Conservation (phyloP, 352 stramenopile genomes). For the Phytophthora quininea region DNA sequence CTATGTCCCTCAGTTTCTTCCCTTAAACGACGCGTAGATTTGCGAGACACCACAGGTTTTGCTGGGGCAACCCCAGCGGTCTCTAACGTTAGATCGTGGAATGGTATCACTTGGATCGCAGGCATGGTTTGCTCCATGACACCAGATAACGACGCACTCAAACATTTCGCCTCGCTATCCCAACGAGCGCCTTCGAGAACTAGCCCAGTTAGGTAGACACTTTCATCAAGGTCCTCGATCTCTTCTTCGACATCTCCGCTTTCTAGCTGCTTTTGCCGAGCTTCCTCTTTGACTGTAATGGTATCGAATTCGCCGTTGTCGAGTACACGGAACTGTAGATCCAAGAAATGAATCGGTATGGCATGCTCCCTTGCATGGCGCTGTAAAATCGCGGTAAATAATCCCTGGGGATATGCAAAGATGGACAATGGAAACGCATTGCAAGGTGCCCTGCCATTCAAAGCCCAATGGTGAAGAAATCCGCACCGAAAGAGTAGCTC, state of each 20-base stretch:
- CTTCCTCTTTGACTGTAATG: neutral
- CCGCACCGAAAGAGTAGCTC: constrained; percentile 59
- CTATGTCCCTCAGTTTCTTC: neutral
- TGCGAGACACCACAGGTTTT: neutral
- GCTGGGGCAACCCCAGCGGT: neutral
- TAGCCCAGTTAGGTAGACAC: constrained; percentile 65
- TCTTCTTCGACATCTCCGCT: constrained; percentile 12
- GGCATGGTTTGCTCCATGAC: constrained; percentile 81
- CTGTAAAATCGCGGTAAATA: constrained; percentile 83
- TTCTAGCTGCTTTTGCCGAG: neutral
- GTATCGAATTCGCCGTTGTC: constrained; percentile 36
- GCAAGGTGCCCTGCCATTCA: constrained; percentile 20
- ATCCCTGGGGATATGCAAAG: constrained; percentile 77
- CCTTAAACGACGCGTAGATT: neutral
- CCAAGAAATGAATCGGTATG: constrained; percentile 77
- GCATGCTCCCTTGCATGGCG: constrained; percentile 68
- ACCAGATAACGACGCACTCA: constrained; percentile 61
- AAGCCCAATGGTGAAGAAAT: constrained; percentile 66
- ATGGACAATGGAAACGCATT: constrained; percentile 63
- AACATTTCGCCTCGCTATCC: constrained; percentile 50
- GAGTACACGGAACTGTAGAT: constrained; percentile 79
- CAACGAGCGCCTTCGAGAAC: constrained; percentile 77
- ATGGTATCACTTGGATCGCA: constrained; percentile 85
- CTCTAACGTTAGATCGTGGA: constrained; percentile 21
- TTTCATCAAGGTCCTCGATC: constrained; percentile 28